phyloP scores from a whole-genome alignment of 2,329 filamentous ascomycete genomes.

The Cladosporium sp. region DNA sequence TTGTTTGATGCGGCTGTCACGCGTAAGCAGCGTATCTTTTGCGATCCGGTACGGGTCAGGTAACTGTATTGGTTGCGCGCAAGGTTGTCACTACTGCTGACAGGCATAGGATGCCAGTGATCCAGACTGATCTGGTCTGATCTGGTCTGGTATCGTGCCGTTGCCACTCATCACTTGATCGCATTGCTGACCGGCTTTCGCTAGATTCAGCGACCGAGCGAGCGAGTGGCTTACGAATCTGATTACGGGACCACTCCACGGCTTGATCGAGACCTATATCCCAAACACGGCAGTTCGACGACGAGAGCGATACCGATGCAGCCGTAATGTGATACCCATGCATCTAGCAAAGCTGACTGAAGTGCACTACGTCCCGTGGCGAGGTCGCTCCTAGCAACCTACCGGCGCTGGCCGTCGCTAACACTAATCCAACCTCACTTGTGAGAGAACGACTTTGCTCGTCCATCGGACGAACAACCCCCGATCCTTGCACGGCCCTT shows the following conservation, averaged over 20 bases:
- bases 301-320: background rate
- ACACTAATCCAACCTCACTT: background rate
- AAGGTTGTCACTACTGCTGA: background rate
- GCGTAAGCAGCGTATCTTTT: conserved; percentile 1
- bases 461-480: background rate
- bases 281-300: background rate
- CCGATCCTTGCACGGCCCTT: background rate
- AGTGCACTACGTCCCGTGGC: background rate
- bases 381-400: background rate
- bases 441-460: background rate
- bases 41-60: background rate
- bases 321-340: background rate
- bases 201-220: background rate
- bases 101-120: background rate
- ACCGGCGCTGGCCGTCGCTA: background rate
- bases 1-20: background rate
- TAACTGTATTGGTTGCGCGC: background rate
- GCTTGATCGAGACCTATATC: background rate
- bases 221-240: background rate
- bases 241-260: background rate
- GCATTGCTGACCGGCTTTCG: background rate
- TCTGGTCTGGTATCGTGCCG: background rate
- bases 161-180: background rate
- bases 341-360: background rate
- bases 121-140: background rate